Percentiles rank a stretch among this genome's conserved stretches.
Evolutionary conservation across 2,329 filamentous ascomycete species (phyloP).

Genomic region (Botrytis porri): DNA sequence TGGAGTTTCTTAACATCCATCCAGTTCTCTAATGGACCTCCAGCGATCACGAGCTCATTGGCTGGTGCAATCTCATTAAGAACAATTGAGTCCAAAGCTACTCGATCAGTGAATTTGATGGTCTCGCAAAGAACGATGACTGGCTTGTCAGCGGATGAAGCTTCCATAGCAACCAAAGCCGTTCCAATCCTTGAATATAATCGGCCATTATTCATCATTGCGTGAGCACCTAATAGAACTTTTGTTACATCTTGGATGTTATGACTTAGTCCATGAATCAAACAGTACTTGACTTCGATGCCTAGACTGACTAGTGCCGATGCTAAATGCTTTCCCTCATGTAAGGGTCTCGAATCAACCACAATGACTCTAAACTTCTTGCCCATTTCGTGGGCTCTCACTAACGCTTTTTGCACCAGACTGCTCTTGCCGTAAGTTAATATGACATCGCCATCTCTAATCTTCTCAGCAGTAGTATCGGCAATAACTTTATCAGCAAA

Average conservation of each 20-base stretch:
- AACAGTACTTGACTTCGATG: conserved; percentile 75
- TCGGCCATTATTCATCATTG: conserved; percentile 92
- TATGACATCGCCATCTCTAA: conserved; percentile 75
- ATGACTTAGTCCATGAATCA: conserved; percentile 73
- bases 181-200: conserved; percentile 88
- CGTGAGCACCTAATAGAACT: conserved; percentile 83
- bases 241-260: conserved; percentile 61
- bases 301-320: conserved; percentile 64
- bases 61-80: conserved; percentile 87
- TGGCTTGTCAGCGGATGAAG: conserved; percentile 69
- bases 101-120: conserved; percentile 89
- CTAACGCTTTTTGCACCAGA: conserved; percentile 78
- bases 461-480: conserved; percentile 69
- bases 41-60: conserved; percentile 53
- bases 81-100: conserved; percentile 87
- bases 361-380: conserved; percentile 80
- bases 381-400: conserved; percentile 67
- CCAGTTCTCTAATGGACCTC: conserved; percentile 50
- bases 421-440: conserved; percentile 84
- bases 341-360: conserved; percentile 71
- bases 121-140: conserved; percentile 91
- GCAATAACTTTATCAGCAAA: conserved; percentile 85
- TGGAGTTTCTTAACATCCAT: conserved; percentile 58
- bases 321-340: conserved; percentile 70
- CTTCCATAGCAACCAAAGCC: conserved; percentile 80